Evolutionary conservation across 176 grass and related monocot genomes (phyloP), one percentile per base, ranked within the genome.

Genomic region (Triticum timopheevii): DNA sequence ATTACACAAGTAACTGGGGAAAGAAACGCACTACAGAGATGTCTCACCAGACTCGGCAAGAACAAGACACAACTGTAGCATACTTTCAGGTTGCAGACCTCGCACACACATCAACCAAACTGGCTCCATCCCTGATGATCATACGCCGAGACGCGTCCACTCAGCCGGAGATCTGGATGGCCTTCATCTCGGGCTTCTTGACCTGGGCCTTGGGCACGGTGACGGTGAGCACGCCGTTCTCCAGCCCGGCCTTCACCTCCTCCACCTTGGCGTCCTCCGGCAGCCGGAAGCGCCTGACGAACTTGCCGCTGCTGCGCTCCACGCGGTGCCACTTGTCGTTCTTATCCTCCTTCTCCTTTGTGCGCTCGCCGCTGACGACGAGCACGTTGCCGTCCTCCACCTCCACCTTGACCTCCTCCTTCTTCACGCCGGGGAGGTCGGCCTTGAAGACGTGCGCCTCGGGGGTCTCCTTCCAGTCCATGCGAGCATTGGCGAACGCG

Each of bases 331-430:
- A 88, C 70, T 6, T 87, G 25, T 87, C 85, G 25, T 80, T 68
- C 85, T 87, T 84, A 56, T 89, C 85, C 75, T 91, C 76, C 81
- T 87, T 42, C 84, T 90, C 83, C 40, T 7, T 79, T 13, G 3
- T 70, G 3, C 83, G 84, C 73, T 86, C 12, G 2, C 89, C 89
- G 73, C 89, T 87, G 84, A 90, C 82, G 7, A 81, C 83, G 0
- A 89, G 77, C 58, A 85, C 82, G 77, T 89, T 89, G 59, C 88
- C 88, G 6, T 76, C 79, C 80, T 91, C 84, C 6, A 87, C 85
- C 75, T 91, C 80, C 0, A 87, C 89, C 76, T 87, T 91, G 5
- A 84, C 89, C 54, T 79, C 85, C 25, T 87, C 85, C 76, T 87
- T 87, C 89, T 84, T 87, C 0, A 91, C 75, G 2, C 80, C 85